phyloP scores from a whole-genome alignment of 208 protist species.

The Trypanosoma caninum region DNA sequence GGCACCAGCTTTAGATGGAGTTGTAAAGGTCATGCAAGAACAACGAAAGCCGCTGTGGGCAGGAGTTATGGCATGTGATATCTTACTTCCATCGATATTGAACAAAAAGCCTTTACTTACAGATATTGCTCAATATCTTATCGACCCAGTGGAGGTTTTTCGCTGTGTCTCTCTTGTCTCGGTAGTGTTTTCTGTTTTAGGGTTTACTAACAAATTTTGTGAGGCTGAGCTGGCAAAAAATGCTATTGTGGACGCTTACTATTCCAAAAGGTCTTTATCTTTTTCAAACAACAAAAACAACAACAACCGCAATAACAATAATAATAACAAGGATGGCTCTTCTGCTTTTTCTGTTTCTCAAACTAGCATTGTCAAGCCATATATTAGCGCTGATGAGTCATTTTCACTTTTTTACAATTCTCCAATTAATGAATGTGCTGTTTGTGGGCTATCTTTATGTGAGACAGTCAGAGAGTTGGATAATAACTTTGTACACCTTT shows the following conservation, averaged over 20 bases:
- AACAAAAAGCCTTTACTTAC: conserved; percentile 7
- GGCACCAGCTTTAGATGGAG: conserved; percentile 27
- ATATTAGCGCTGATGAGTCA: too few relatives aligned
- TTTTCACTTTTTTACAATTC: conserved; percentile 8
- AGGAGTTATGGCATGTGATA: conserved; percentile 50
- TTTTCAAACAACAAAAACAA: neutral
- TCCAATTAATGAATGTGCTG: conserved; percentile 51
- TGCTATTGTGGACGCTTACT: conserved; percentile 6
- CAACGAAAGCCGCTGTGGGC: conserved; percentile 56
- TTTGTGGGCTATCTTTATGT: conserved; percentile 58
- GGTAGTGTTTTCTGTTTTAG: conserved; percentile 12
- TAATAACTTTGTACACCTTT: too few relatives aligned
- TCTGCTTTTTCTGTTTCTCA: conserved; percentile 20
- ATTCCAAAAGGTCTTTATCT: neutral
- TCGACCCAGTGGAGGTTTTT: conserved; percentile 14
- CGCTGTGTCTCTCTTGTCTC: conserved; percentile 21
- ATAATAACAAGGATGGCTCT: neutral
- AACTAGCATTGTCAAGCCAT: too few relatives aligned
- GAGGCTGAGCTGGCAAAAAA: conserved; percentile 18
- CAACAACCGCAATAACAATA: neutral
- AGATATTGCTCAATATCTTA: conserved; percentile 4
- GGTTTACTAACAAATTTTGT: conserved; percentile 6
- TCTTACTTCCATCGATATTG: conserved; percentile 49
- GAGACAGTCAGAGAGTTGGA: too few relatives aligned
- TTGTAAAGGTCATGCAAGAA: conserved; percentile 22